phyloP scores from a whole-genome alignment of 2,329 filamentous ascomycete species.

The Aurifilum marmelostoma region DNA sequence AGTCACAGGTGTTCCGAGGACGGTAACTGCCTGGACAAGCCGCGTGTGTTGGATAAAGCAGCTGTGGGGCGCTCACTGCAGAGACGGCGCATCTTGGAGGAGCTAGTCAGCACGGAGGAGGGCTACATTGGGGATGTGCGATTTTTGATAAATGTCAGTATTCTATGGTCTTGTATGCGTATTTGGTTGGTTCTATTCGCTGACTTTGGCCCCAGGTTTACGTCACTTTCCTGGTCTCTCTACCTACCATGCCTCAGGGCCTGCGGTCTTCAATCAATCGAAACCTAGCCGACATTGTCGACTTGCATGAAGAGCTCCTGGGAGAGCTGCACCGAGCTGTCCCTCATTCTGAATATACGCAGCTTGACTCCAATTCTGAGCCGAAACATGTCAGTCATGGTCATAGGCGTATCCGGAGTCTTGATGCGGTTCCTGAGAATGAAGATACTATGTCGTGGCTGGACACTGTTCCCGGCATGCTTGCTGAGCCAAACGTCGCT shows the following conservation, averaged over 20 bases:
- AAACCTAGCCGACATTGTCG: slow-evolving; percentile 78
- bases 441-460: slow-evolving; percentile 45
- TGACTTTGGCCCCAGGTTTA: slow-evolving; percentile 60
- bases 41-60: slow-evolving; percentile 62
- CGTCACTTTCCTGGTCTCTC: slow-evolving; percentile 72
- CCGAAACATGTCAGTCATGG: slow-evolving; percentile 32
- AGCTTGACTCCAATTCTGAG: slow-evolving; percentile 40
- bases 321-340: slow-evolving; percentile 72
- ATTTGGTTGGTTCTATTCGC: not conserved
- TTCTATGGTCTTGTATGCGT: not conserved
- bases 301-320: slow-evolving; percentile 82
- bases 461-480: slow-evolving; percentile 53
- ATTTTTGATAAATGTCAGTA: slow-evolving; percentile 78
- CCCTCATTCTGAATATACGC: slow-evolving; percentile 68
- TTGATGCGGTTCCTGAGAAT: slow-evolving; percentile 51
- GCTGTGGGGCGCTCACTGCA: slow-evolving; percentile 74
- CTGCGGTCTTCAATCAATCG: slow-evolving; percentile 74
- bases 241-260: slow-evolving; percentile 65
- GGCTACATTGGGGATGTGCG: slow-evolving; percentile 86
- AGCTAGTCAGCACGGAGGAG: slow-evolving; percentile 84
- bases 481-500: slow-evolving; percentile 61
- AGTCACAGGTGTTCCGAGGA: slow-evolving; percentile 67
- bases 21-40: slow-evolving; percentile 62
- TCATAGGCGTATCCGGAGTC: slow-evolving; percentile 53
- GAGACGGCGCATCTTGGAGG: slow-evolving; percentile 79